Conservation (phyloP, 306 rosid genomes). For the Glycine tomentella region DNA sequence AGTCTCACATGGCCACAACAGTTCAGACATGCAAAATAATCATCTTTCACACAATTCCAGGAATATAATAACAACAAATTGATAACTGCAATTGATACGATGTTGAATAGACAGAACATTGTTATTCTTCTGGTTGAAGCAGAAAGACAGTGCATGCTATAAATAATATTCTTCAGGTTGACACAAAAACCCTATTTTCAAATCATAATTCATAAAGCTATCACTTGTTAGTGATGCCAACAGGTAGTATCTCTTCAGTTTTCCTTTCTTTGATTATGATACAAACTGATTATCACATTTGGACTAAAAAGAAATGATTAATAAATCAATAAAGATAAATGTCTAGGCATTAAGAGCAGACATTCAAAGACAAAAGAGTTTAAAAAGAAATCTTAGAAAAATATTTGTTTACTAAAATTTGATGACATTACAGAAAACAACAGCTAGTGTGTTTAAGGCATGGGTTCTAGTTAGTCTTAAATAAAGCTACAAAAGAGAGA, state of each 20-base stretch:
- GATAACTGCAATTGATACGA: not conserved
- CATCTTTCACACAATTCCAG: slow-evolving; percentile 14
- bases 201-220: slow-evolving; percentile 10
- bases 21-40: slow-evolving; percentile 26
- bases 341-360: not conserved
- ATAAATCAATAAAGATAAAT: too few species aligned
- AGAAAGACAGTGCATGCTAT: slow-evolving; percentile 5
- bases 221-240: not conserved
- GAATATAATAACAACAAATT: not conserved
- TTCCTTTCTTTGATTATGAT: not conserved
- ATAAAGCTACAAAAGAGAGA: slow-evolving; percentile 27
- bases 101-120: slow-evolving; percentile 20
- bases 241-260: not conserved
- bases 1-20: not conserved
- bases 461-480: slow-evolving; percentile 27
- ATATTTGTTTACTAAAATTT: not conserved
- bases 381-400: not conserved
- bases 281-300: not conserved
- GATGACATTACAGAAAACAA: not conserved
- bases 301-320: too few species aligned
- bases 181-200: not conserved
- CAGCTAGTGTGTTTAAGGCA: not conserved
- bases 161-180: slow-evolving; percentile 14
- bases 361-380: not conserved
- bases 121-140: slow-evolving; percentile 24